Conservation (phyloP, 1,139 yeast species). For the Suhomyces ambrosiae region DNA sequence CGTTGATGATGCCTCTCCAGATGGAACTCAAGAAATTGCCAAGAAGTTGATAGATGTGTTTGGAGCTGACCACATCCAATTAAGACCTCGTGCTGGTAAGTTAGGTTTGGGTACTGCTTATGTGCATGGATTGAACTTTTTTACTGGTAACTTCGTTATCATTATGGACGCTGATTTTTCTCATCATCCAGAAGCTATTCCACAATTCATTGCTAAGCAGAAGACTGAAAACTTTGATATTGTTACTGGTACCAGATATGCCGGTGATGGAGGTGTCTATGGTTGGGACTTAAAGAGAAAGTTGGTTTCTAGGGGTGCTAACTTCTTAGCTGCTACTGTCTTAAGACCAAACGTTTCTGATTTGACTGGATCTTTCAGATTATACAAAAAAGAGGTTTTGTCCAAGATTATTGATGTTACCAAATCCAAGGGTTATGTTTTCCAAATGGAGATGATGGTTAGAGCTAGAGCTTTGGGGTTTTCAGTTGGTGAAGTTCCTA, state of each 20-base stretch:
- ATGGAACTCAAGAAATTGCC: slow-evolving; percentile 79
- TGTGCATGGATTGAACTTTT: slow-evolving; percentile 74
- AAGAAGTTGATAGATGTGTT: slow-evolving; percentile 62
- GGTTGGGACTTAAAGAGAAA: slow-evolving; percentile 88
- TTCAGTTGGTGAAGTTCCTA: slow-evolving; percentile 79
- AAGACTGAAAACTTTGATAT: slow-evolving; percentile 66
- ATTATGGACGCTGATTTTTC: slow-evolving; percentile 89
- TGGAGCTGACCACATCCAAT: slow-evolving; percentile 64
- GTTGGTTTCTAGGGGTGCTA: slow-evolving; percentile 79
- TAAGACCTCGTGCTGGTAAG: slow-evolving; percentile 77
- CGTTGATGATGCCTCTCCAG: slow-evolving; percentile 83
- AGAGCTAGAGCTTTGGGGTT: slow-evolving; percentile 74
- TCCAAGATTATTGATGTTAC: slow-evolving; percentile 69
- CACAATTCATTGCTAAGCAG: slow-evolving; percentile 72
- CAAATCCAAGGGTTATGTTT: slow-evolving; percentile 78
- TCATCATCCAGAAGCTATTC: slow-evolving; percentile 81
- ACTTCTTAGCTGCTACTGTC: slow-evolving; percentile 71
- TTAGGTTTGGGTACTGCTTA: slow-evolving; percentile 83
- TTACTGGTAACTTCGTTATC: slow-evolving; percentile 73
- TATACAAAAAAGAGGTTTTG: slow-evolving; percentile 72
- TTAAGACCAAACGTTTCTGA: slow-evolving; percentile 76
- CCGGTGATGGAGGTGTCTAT: slow-evolving; percentile 80
- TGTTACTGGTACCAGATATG: slow-evolving; percentile 85
- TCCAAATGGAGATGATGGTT: slow-evolving; percentile 91
- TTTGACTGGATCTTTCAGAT: slow-evolving; percentile 77